phyloP scores from a whole-genome alignment of 129 eudicot species.

The Mikania micrantha region DNA sequence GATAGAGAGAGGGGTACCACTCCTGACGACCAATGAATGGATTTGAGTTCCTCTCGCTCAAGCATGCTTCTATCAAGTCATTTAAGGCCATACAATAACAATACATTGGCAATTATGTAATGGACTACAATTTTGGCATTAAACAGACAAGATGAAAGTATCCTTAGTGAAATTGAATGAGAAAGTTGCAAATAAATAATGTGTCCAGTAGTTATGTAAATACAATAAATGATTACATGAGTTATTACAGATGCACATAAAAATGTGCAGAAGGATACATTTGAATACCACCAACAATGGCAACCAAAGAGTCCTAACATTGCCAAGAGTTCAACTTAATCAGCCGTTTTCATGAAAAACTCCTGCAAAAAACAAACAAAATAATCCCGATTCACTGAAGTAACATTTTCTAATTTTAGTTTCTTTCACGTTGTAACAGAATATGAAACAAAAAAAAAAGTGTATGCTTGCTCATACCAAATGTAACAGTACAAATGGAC shows the following conservation, averaged over 20 bases:
- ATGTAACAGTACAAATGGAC: not conserved
- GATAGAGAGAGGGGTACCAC: constrained; percentile 36
- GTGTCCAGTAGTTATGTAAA: too few species aligned
- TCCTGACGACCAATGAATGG: constrained; percentile 76
- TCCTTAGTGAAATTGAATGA: not conserved
- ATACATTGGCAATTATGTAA: not conserved
- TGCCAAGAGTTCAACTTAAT: constrained; percentile 84
- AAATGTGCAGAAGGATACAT: constrained; percentile 58
- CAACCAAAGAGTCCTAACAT: constrained; percentile 91
- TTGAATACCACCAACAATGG: constrained; percentile 73
- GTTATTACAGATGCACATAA: not conserved
- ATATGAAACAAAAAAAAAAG: too few species aligned
- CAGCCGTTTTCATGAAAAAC: constrained; percentile 71
- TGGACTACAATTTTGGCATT: not conserved
- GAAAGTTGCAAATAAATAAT: not conserved
- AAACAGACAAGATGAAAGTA: not conserved
- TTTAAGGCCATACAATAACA: constrained; percentile 26
- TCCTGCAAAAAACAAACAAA: constrained; percentile 42
- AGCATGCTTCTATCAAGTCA: constrained; percentile 52
- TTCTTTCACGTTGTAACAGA: not conserved
- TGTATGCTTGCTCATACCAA: too few species aligned
- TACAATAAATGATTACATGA: too few species aligned
- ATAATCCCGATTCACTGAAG: not conserved
- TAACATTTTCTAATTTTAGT: not conserved
- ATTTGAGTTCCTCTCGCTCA: constrained; percentile 69